Evolutionary conservation across 2,329 filamentous ascomycete genomes (phyloP), one percentile per base, ranked within the genome.

Genomic region (Talaromyces islandicus): DNA sequence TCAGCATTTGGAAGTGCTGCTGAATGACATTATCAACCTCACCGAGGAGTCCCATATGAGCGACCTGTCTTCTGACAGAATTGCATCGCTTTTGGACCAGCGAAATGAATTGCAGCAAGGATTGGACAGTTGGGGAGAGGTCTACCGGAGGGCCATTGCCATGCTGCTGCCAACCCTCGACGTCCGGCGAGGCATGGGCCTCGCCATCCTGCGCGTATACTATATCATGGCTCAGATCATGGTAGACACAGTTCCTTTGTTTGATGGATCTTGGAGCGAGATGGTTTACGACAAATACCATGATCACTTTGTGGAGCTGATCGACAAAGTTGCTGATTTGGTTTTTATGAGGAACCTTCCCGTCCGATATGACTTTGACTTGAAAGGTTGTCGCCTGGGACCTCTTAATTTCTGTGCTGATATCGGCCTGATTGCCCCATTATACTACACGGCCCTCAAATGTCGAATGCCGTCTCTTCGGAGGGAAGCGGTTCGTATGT

Each of bases 391-490:
- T 54, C 59, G 30, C 21, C 11, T 50, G 1, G 59, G 59, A 9
- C 59, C 59, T 17, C 41, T 57, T 7, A 60, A 60, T 41, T 60
- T 60, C 21, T 54, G 48, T 29, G 54, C 29, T 14, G 59, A 60
- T 54, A 60, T 60, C 46, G 59, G 59, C 24, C 32, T 51, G 0
- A 55, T 60, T 32, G 54, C 59, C 12, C 54, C 55, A 3, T 9
- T 60, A 48, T 60, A 60, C 29, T 60, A 60, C 53, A 57, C 38
- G 9, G 59, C 59, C 9, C 48, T 60, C 9, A 60, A 60, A 57
- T 60, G 59, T 9, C 59, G 59, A 27, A 38, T 48, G 4, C 59
- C 54, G 2, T 54, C 48, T n/a, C 38, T 54, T 12, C 50, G 54
- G 7, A 48, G 59, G 27, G 35, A 38, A 12, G 59, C 59, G 1